Evolutionary conservation across 148 eudicot genomes (phyloP).

Genomic region (Amaranthus hypochondriacus): DNA sequence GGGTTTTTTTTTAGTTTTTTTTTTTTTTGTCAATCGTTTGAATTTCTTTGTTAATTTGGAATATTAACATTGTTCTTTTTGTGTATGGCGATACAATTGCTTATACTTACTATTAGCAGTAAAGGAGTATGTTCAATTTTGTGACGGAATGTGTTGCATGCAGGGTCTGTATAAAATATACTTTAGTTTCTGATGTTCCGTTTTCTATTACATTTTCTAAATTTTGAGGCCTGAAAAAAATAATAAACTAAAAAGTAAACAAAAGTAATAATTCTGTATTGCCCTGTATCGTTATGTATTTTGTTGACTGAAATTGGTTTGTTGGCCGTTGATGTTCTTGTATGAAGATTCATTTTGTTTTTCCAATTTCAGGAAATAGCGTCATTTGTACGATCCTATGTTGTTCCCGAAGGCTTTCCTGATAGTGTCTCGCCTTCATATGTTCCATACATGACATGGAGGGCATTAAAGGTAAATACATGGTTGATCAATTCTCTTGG

Average conservation of each 20-base stretch:
- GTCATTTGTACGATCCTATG: conserved; percentile 86
- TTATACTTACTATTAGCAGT: background rate
- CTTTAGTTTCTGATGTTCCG: background rate
- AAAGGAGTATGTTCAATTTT: background rate
- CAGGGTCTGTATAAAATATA: background rate
- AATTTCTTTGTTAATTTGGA: too few species aligned
- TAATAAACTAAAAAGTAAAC: too few species aligned
- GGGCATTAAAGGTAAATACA: conserved; percentile 78
- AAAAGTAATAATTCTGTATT: too few species aligned
- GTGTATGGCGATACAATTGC: background rate
- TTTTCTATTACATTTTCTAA: too few species aligned
- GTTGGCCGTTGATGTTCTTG: background rate
- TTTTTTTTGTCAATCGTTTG: background rate
- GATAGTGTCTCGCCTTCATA: conserved; percentile 87
- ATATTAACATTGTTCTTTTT: too few species aligned
- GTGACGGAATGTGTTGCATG: background rate
- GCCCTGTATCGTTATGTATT: background rate
- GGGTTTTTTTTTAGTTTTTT: background rate
- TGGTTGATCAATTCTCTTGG: background rate
- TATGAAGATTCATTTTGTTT: background rate
- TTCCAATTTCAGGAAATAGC: conserved; percentile 55
- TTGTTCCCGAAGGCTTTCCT: conserved; percentile 98
- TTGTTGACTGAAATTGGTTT: background rate
- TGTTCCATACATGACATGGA: conserved; percentile 99
- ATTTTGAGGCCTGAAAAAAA: too few species aligned